A percentile compares a stretch with the other conserved stretches of the same genome.
Evolutionary conservation across 2,329 filamentous ascomycete species (phyloP).

Genomic region (Penicillium capsulatum): DNA sequence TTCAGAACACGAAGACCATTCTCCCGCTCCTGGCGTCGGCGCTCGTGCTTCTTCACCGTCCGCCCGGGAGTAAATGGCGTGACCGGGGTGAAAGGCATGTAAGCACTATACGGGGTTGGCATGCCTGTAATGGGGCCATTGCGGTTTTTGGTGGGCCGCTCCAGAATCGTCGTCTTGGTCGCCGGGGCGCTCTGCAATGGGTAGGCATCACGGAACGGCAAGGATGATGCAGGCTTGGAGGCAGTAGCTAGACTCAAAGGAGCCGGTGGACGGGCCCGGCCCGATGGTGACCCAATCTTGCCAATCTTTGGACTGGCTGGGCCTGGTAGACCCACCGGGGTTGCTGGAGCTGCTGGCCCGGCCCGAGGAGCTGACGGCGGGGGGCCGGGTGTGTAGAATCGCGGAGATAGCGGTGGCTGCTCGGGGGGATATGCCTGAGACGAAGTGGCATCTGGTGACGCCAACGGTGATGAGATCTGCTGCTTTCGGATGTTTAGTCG

Average conservation of each 20-base stretch:
- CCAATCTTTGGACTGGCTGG: slow-evolving; percentile 3
- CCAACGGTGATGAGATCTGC: slow-evolving; percentile 55
- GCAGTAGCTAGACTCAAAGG: slow-evolving; percentile 31
- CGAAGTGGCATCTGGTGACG: slow-evolving; percentile 43
- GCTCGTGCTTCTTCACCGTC: slow-evolving; percentile 44
- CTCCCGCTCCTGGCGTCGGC: slow-evolving; percentile 40
- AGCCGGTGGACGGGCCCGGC: slow-evolving; percentile 26
- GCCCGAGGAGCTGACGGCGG: slow-evolving; percentile 50
- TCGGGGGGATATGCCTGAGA: slow-evolving; percentile 45
- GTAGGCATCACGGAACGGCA: slow-evolving; percentile 45
- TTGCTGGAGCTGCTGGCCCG: slow-evolving; percentile 13
- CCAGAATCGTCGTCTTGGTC: slow-evolving; percentile 49
- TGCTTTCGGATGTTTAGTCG: slow-evolving; percentile 49
- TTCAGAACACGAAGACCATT: slow-evolving; percentile 44
- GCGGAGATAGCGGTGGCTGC: slow-evolving; percentile 55
- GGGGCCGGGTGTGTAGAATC: slow-evolving; percentile 53
- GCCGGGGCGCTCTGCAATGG: slow-evolving; percentile 43
- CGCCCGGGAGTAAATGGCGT: slow-evolving; percentile 48
- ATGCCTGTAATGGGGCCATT: slow-evolving; percentile 45
- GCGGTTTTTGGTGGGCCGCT: slow-evolving; percentile 36
- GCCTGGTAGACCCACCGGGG: too few relatives aligned
- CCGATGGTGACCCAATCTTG: slow-evolving; percentile 10
- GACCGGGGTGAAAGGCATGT: slow-evolving; percentile 50
- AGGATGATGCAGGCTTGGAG: slow-evolving; percentile 30
- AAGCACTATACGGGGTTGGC: slow-evolving; percentile 49